Evolutionary conservation across 108 stramenopile species (phyloP).

Genomic region (Bacterosira constricta): DNA sequence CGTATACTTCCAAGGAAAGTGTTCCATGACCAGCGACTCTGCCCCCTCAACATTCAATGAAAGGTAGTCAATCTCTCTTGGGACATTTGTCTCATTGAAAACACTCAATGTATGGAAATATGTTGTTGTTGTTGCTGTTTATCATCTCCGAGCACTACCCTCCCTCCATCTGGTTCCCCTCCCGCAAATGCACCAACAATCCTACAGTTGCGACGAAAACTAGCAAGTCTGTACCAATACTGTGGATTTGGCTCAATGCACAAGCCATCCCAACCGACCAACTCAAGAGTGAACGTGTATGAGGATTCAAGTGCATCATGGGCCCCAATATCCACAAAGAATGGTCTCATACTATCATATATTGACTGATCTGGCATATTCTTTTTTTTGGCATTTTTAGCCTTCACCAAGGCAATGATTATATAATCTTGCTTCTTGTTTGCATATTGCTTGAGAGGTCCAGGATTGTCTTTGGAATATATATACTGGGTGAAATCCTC

Average conservation of each 20-base stretch:
- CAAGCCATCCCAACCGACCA: too few relatives aligned
- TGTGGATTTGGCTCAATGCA: conserved; percentile 59
- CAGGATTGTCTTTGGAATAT: too few relatives aligned
- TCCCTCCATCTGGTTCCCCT: conserved; percentile 11
- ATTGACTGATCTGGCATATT: too few relatives aligned
- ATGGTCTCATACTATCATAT: too few relatives aligned
- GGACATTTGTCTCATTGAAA: conserved; percentile 46
- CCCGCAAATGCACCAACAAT: conserved; percentile 37
- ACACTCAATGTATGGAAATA: conserved; percentile 55
- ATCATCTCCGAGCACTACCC: conserved; percentile 48
- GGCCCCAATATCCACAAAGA: too few relatives aligned
- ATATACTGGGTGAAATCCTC: too few relatives aligned
- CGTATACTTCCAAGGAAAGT: conserved; percentile 63
- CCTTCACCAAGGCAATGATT: too few relatives aligned
- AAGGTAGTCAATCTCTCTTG: conserved; percentile 63
- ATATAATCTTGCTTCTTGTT: too few relatives aligned
- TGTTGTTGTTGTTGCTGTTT: conserved; percentile 17
- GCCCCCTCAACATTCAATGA: conserved; percentile 74
- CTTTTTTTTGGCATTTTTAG: too few relatives aligned
- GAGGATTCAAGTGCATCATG: too few relatives aligned
- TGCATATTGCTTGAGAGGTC: too few relatives aligned
- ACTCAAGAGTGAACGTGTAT: too few relatives aligned
- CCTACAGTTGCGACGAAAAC: conserved; percentile 24
- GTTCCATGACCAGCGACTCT: conserved; percentile 57
- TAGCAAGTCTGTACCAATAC: conserved; percentile 58